A percentile compares a stretch with the other conserved stretches of the same genome.
phyloP scores from a whole-genome alignment of 129 eudicot genomes.

The Chrysanthemum lavandulifolium region DNA sequence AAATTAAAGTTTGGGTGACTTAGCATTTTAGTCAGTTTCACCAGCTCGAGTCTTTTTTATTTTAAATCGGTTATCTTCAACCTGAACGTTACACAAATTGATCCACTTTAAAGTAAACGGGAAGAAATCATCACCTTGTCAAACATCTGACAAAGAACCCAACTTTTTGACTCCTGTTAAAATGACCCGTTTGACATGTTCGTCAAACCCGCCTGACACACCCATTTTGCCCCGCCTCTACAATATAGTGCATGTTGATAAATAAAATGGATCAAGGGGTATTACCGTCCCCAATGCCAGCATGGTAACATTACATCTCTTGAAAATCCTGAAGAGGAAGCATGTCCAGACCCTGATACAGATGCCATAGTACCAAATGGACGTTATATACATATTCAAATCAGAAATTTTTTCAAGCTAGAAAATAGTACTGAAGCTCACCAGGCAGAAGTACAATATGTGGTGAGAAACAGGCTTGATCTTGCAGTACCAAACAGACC shows the following conservation, averaged over 20 bases:
- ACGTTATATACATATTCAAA: not conserved
- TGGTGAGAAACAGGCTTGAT: constrained; percentile 90
- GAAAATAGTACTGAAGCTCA: constrained; percentile 36
- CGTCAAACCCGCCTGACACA: too few relatives aligned
- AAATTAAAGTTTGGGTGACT: not conserved
- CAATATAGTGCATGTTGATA: not conserved
- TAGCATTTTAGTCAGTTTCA: not conserved
- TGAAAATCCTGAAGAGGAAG: constrained; percentile 77
- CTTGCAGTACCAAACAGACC: constrained; percentile 94
- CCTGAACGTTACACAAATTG: too few relatives aligned
- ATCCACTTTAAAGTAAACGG: too few relatives aligned
- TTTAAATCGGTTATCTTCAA: not conserved
- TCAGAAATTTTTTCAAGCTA: constrained; percentile 7
- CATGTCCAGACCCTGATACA: constrained; percentile 89
- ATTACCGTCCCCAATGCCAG: constrained; percentile 91
- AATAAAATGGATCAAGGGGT: constrained; percentile 4
- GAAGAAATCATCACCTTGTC: too few relatives aligned
- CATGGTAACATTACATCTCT: constrained; percentile 87
- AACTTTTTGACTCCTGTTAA: too few relatives aligned
- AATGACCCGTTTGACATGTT: too few relatives aligned
- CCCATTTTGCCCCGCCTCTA: too few relatives aligned
- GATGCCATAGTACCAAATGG: constrained; percentile 3
- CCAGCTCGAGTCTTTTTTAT: too few relatives aligned
- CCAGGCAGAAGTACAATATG: constrained; percentile 95
- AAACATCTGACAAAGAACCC: too few relatives aligned